Evolutionary conservation across 768 basidiomycete species (phyloP).

Genomic region (Psilocybe cyanescens): DNA sequence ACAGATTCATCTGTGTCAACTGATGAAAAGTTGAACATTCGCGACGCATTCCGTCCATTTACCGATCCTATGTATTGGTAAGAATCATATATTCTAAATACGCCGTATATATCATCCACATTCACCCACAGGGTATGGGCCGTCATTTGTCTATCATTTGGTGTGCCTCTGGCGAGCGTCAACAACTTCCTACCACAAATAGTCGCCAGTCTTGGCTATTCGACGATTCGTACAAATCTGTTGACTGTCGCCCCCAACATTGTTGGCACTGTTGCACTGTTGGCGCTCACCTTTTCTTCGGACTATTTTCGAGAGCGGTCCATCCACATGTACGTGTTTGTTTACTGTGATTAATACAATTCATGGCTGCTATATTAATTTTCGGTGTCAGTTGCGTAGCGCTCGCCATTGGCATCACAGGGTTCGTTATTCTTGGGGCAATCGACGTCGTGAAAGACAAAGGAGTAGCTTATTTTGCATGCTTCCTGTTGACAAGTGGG

Average conservation of each 20-base stretch:
- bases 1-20: constrained; percentile 47
- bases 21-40: constrained; percentile 43
- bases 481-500: constrained; percentile 55
- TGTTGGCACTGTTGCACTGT: constrained; percentile 47
- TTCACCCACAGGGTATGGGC: constrained; percentile 42
- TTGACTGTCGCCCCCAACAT: constrained; percentile 57
- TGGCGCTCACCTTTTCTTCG: constrained; percentile 52
- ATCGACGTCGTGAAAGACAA: constrained; percentile 44
- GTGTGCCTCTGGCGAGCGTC: constrained; percentile 54
- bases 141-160: constrained; percentile 46
- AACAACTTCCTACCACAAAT: constrained; percentile 58
- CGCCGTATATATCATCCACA: background rate
- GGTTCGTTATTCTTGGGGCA: constrained; percentile 50
- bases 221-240: constrained; percentile 54
- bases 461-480: constrained; percentile 55
- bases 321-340: constrained; percentile 41
- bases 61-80: constrained; percentile 48
- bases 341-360: background rate
- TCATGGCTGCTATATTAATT: too few species aligned
- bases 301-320: constrained; percentile 55
- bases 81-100: background rate
- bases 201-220: constrained; percentile 47
- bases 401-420: constrained; percentile 38
- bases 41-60: constrained; percentile 49
- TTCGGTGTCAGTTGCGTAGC: constrained; percentile 39